phyloP scores from a whole-genome alignment of 441 rosid genomes.

The Melastoma candidum region DNA sequence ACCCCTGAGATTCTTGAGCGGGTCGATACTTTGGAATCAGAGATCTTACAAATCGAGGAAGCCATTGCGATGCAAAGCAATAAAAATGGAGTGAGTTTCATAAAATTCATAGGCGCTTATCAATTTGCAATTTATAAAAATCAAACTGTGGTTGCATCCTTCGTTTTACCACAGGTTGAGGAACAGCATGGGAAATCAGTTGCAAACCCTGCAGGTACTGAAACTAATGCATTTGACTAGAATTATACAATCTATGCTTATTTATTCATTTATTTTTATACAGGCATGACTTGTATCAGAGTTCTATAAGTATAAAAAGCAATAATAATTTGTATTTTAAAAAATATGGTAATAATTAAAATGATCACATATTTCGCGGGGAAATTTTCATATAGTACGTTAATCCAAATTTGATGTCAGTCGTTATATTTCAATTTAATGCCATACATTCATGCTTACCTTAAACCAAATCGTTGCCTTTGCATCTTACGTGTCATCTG shows the following conservation, averaged over 20 bases:
- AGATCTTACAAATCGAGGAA: constrained; percentile 85
- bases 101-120: constrained; percentile 9
- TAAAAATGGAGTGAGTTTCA: constrained; percentile 44
- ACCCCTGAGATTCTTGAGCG: constrained; percentile 89
- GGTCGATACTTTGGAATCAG: constrained; percentile 73
- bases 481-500: constrained; percentile 5
- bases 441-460: no score
- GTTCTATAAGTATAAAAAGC: no score
- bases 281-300: no score
- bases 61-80: constrained; percentile 81
- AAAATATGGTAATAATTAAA: no score
- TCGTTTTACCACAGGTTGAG: constrained; percentile 39
- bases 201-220: constrained; percentile 60
- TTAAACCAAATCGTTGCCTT: no score
- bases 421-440: no score
- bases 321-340: no score
- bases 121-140: constrained; percentile 9
- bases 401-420: no score
- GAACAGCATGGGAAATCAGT: constrained; percentile 34
- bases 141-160: constrained; percentile 5
- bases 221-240: neutral
- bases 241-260: no score
- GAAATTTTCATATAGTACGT: no score
- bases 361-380: no score
- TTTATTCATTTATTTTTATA: no score